Conservation (phyloP, 345 rosid genomes). For the Eutrema japonicum region DNA sequence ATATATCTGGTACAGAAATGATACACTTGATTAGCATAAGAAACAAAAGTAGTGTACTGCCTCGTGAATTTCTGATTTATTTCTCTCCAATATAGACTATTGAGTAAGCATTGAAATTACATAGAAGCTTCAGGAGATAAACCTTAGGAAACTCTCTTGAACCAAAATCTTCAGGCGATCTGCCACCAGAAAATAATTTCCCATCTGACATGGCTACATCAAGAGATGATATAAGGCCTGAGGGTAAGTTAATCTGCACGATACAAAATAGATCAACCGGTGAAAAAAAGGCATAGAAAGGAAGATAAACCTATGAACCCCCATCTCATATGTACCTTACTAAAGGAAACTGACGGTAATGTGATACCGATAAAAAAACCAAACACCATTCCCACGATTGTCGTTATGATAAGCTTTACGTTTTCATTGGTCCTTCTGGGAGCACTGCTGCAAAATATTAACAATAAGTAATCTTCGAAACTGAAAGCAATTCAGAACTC, state of each 20-base stretch:
- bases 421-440: slow-evolving; percentile 60
- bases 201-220: slow-evolving; percentile 51
- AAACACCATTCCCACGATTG: slow-evolving; percentile 65
- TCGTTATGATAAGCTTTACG: slow-evolving; percentile 57
- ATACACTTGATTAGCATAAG: slow-evolving; percentile 15
- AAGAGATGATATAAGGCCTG: slow-evolving; percentile 57
- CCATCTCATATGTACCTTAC: slow-evolving; percentile 55
- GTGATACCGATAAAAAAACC: slow-evolving; percentile 81
- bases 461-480: background rate
- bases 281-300: slow-evolving; percentile 6
- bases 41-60: background rate
- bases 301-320: slow-evolving; percentile 5
- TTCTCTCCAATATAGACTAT: background rate
- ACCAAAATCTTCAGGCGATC: slow-evolving; percentile 49
- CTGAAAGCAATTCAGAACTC: background rate
- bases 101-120: background rate
- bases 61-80: slow-evolving; percentile 3
- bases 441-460: slow-evolving; percentile 57
- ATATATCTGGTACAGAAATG: slow-evolving; percentile 59
- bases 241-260: slow-evolving; percentile 69
- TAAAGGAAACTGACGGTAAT: slow-evolving; percentile 63
- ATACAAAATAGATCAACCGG: slow-evolving; percentile 37
- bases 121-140: slow-evolving; percentile 24
- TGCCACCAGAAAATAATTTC: slow-evolving; percentile 40
- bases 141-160: slow-evolving; percentile 56